Evolutionary conservation across 805 yeast genomes (phyloP), one percentile per base, ranked within the genome.

Genomic region (Clavispora carvajalis): DNA sequence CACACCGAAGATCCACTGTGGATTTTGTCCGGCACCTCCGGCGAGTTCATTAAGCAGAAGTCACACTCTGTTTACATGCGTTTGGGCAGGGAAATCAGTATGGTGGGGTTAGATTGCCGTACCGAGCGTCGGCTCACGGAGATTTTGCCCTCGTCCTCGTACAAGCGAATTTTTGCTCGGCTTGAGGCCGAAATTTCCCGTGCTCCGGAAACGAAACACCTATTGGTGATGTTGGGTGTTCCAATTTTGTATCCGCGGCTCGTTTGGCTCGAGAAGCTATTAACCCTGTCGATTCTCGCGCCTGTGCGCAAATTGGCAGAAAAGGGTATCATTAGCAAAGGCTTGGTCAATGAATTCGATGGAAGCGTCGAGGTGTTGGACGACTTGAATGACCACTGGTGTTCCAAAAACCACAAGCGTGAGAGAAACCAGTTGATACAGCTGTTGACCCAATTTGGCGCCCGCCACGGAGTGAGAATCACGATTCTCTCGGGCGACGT

Each of bases 331-430:
- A 62, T 85, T 30, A 75, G 80, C 36, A 72, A 74, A 44, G 95
- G 95, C 0, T 62, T 91, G 24, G 88, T 88, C 19, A 91, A 93
- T 57, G 93, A 86, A 51, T 91, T 90, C 55, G 96, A 90, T 58
- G 97, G 97, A 2, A 79, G 84, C 30, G 80, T 91, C 5, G 98
- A 91, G 63, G 77, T 91, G 12, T 72, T 93, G 49, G 98, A 93
- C 57, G 98, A 91, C 59, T 71, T 93, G 61, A 82, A 89, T 56
- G 99, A 91, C 59, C 98, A 91, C 65, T 91, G 99, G 99, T 89
- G 97, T 60, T 82, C 96, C 3, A 73, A 73, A 44, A 76, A 82
- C 58, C 99, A 91, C 65, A 93, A 91, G 59, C 62, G 63, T 36
- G 99, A 91, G 63, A 76, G 99, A 45, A 91, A 91, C 60, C 57